Conservation (phyloP, 495 filamentous ascomycete genomes). For the Parathielavia hyrcaniae region DNA sequence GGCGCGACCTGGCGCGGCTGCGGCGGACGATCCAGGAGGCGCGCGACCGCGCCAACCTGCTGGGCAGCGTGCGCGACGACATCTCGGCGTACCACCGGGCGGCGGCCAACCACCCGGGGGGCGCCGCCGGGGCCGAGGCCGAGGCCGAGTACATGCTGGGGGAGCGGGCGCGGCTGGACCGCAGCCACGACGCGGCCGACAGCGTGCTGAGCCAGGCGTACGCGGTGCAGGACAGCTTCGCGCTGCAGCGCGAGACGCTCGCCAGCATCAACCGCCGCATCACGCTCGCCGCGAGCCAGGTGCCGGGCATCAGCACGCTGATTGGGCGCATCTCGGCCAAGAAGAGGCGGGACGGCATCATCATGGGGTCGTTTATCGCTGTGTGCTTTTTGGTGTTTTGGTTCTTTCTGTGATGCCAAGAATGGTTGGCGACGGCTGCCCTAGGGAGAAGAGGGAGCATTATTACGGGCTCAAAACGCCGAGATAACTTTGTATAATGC, state of each 20-base stretch:
- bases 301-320: conserved; percentile 88
- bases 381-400: conserved; percentile 84
- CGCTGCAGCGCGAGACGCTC: conserved; percentile 76
- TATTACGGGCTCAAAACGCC: not conserved
- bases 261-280: conserved; percentile 83
- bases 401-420: conserved; percentile 61
- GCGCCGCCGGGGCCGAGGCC: conserved; percentile 62
- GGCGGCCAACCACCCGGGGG: conserved; percentile 73
- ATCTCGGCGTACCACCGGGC: conserved; percentile 84
- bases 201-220: conserved; percentile 93
- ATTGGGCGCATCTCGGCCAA: conserved; percentile 92
- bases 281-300: conserved; percentile 75
- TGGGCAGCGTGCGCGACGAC: conserved; percentile 83
- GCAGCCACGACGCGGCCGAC: conserved; percentile 80
- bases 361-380: conserved; percentile 83
- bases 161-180: conserved; percentile 77
- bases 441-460: too few species aligned
- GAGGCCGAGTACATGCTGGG: conserved; percentile 97
- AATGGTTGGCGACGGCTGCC: too few species aligned
- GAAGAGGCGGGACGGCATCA: conserved; percentile 91
- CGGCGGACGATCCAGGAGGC: conserved; percentile 59
- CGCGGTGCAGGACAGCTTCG: conserved; percentile 89
- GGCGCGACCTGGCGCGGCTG: conserved; percentile 71
- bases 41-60: conserved; percentile 83
- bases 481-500: not conserved